Conservation (phyloP, 1,139 yeast genomes). For the Protomyces pachydermus region DNA sequence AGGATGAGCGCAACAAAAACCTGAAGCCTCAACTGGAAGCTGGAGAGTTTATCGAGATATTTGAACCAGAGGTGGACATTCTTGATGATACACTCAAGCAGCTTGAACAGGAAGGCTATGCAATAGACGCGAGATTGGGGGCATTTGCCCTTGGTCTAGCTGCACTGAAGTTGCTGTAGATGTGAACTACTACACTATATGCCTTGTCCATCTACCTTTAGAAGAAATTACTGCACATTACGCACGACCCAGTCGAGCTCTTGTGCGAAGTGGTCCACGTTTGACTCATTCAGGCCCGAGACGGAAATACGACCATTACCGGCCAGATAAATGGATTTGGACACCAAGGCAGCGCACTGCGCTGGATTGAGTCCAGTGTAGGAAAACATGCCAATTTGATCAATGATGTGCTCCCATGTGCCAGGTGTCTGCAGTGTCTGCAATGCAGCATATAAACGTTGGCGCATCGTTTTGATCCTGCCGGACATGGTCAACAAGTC, state of each 20-base stretch:
- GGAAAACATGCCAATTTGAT: conserved; percentile 96
- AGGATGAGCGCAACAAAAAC: conserved; percentile 56
- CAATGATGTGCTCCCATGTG: conserved; percentile 79
- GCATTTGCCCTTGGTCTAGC: conserved; percentile 26
- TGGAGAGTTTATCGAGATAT: conserved; percentile 39
- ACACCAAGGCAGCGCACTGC: conserved; percentile 66
- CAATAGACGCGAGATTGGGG: conserved; percentile 26
- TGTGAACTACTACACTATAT: background rate
- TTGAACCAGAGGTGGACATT: conserved; percentile 16
- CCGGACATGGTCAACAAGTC: conserved; percentile 75
- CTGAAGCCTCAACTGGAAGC: conserved; percentile 79
- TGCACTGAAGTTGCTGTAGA: conserved; percentile 5
- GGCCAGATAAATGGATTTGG: conserved; percentile 76
- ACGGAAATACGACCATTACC: conserved; percentile 87
- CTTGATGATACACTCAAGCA: conserved; percentile 19
- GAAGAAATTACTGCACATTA: conserved; percentile 2
- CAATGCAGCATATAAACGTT: conserved; percentile 45
- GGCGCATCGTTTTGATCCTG: conserved; percentile 71
- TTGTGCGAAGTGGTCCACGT: conserved; percentile 76
- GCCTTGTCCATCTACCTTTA: background rate
- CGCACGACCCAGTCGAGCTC: conserved; percentile 46
- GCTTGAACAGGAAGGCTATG: conserved; percentile 26
- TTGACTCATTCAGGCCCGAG: conserved; percentile 76
- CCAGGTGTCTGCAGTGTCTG: conserved; percentile 55
- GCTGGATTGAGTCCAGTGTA: conserved; percentile 72